A percentile compares a stretch with the other conserved stretches of the same genome.
phyloP scores from a whole-genome alignment of 371 early-diverging fungal species.

The Apophysomyces variabilis region DNA sequence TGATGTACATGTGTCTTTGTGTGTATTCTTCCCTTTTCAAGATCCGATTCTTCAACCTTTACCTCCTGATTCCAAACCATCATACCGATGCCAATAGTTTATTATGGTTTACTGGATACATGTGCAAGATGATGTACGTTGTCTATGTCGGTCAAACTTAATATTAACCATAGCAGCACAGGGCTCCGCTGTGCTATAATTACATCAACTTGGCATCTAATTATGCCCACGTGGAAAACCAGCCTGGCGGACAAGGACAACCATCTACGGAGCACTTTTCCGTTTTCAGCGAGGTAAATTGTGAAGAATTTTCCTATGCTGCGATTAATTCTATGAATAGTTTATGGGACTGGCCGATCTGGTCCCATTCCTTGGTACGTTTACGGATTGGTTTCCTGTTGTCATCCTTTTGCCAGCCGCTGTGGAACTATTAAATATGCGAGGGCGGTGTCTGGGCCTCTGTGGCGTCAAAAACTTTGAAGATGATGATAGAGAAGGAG shows the following conservation, averaged over 20 bases:
- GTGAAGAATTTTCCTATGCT: not conserved
- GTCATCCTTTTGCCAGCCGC: constrained; percentile 80
- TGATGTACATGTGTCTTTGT: constrained; percentile 92
- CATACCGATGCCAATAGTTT: constrained; percentile 89
- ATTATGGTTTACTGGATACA: constrained; percentile 88
- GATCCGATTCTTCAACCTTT: constrained; percentile 83
- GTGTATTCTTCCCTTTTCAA: constrained; percentile 90
- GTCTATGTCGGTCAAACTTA: not conserved
- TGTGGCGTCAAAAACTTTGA: constrained; percentile 68
- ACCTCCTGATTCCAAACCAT: constrained; percentile 86
- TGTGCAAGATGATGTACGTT: constrained; percentile 80
- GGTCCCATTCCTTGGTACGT: constrained; percentile 88
- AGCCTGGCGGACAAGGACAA: constrained; percentile 20
- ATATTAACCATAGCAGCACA: constrained; percentile 31
- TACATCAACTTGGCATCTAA: constrained; percentile 76
- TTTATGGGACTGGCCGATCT: constrained; percentile 89
- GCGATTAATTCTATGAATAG: constrained; percentile 25
- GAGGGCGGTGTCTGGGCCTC: constrained; percentile 74
- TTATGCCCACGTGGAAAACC: constrained; percentile 15
- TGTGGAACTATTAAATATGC: constrained; percentile 78
- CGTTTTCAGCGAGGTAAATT: constrained; percentile 50
- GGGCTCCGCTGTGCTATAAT: constrained; percentile 94
- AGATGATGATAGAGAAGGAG: constrained; percentile 56
- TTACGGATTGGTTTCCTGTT: constrained; percentile 87
- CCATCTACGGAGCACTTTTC: constrained; percentile 42